Evolutionary conservation across 2,329 filamentous ascomycete species (phyloP), one percentile per base, ranked within the genome.

Genomic region (Fusarium xyrophilum): DNA sequence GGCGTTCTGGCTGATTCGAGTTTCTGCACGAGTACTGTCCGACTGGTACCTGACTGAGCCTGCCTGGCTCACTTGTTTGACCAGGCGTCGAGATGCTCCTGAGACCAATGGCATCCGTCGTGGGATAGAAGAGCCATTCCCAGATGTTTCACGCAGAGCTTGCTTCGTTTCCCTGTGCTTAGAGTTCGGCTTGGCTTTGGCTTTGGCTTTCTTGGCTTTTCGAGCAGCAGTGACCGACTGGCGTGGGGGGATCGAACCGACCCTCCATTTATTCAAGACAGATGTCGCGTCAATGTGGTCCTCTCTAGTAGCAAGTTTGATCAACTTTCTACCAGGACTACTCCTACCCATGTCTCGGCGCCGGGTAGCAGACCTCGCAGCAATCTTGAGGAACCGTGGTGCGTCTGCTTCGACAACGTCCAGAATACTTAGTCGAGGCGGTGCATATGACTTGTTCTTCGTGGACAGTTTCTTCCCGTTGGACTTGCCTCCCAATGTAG

Each of bases 341-440:
- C 84, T 81, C 72, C 85, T 84, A 19, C 88, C 88, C 65, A 84
- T 79, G 15, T 82, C 80, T 28, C 66, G 72, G 35, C 81, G 82
- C 53, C 76, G 80, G 56, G 78, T 84, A 7, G 83, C 87, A 54
- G 85, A 82, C 19, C 88, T 86, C 43, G 86, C 87, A 52, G 88
- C 88, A 71, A 91, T 82, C 62, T 82, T 87, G 35, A 91, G 77
- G 65, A 90, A 90, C 4, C 75, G 77, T 3, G 88, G 88, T 1
- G 86, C 85, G 60, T 80, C 72, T 4, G 79, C 74, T 64, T 85
- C 83, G 44, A 85, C 79, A 25, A 88, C 83, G 75, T 90, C 88
- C n/a, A 90, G 73, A 57, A 90, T 89, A 68, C 88, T 85, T 23
- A 90, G 79, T 23, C 75, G 77, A 6, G 86, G 85, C n/a, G 84